phyloP scores from a whole-genome alignment of 140 eudicot species.

The Anethum foeniculum region DNA sequence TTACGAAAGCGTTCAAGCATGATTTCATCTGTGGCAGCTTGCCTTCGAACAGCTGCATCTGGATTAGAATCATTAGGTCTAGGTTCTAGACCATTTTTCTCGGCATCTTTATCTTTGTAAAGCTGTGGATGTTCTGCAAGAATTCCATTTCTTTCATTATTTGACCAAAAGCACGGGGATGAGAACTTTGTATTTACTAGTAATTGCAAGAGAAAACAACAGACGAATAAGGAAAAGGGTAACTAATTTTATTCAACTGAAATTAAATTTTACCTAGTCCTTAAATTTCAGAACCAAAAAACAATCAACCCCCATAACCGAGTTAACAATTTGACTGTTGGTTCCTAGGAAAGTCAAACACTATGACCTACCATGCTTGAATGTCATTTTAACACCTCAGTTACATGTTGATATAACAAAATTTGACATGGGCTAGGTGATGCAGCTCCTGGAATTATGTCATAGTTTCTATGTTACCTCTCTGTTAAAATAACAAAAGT shows the following conservation, averaged over 20 bases:
- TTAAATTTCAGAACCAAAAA: background rate
- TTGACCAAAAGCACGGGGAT: too few species aligned
- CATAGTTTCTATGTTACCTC: background rate
- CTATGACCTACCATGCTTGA: background rate
- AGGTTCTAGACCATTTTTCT: constrained; percentile 42
- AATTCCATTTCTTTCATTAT: background rate
- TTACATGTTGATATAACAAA: background rate
- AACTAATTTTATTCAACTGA: background rate
- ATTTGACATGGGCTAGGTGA: background rate
- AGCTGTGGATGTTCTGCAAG: constrained; percentile 70
- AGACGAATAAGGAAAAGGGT: background rate
- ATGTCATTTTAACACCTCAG: background rate
- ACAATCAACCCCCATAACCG: background rate
- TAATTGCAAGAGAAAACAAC: background rate
- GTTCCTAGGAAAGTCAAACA: background rate
- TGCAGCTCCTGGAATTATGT: background rate
- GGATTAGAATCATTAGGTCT: constrained; percentile 41
- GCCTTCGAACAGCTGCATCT: constrained; percentile 68
- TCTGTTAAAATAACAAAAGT: background rate
- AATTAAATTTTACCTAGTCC: background rate
- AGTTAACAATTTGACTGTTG: background rate
- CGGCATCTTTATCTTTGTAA: constrained; percentile 55
- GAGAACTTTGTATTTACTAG: background rate
- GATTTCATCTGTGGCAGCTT: constrained; percentile 88
- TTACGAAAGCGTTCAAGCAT: constrained; percentile 94